Percentiles rank a stretch among this genome's conserved stretches.
Conservation (phyloP, 208 protist genomes). For the Acanthamoeba lenticulata region DNA sequence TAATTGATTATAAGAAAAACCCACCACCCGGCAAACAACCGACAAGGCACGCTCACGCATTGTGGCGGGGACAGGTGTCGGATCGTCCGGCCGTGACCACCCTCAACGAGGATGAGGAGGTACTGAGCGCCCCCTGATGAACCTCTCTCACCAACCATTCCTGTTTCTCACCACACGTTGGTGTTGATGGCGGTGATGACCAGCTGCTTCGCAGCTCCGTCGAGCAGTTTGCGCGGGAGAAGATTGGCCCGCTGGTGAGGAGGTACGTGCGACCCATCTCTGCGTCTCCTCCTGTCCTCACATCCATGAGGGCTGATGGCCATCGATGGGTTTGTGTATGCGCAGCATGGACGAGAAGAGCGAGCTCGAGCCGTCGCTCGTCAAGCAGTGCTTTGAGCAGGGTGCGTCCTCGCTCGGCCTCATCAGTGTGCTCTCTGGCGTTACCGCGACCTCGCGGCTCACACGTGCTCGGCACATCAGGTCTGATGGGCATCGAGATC, state of each 20-base stretch:
- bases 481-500: constrained; percentile 84
- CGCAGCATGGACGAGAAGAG: constrained; percentile 77
- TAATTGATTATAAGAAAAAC: too few relatives aligned
- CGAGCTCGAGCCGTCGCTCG: constrained; percentile 69
- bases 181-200: too few relatives aligned
- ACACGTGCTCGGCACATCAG: background rate
- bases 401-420: too few relatives aligned
- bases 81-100: background rate
- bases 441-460: too few relatives aligned
- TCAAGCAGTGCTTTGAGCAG: constrained; percentile 79
- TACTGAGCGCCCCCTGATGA: background rate
- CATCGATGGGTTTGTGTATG: too few relatives aligned
- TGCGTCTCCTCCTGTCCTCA: background rate
- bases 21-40: too few relatives aligned
- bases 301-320: too few relatives aligned
- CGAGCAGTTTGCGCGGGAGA: constrained; percentile 57
- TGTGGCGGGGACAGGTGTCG: background rate
- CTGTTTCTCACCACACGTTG: background rate
- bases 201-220: constrained; percentile 56
- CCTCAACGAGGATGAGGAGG: constrained; percentile 19
- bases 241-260: constrained; percentile 40
- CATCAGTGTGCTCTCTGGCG: too few relatives aligned
- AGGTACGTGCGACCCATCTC: background rate
- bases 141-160: background rate
- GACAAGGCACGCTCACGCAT: too few relatives aligned